Conservation (phyloP, 2,329 filamentous ascomycete species). For the Ilyonectria mors-panacis region DNA sequence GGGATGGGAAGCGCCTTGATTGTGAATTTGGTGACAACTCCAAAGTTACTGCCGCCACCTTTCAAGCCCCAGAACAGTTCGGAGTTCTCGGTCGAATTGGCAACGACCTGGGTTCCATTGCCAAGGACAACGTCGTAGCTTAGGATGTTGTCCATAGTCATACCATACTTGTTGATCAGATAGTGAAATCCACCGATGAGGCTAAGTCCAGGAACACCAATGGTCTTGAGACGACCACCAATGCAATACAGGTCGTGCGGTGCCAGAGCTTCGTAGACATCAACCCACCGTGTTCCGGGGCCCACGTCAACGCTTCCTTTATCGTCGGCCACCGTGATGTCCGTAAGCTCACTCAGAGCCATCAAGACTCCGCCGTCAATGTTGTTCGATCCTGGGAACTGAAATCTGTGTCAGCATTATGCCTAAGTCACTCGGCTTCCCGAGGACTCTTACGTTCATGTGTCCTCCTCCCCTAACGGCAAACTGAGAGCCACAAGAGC, state of each 20-base stretch:
- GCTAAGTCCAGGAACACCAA: constrained; percentile 37
- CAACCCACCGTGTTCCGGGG: constrained; percentile 37
- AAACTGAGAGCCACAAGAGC: constrained; percentile 26
- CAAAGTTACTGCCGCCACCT: constrained; percentile 55
- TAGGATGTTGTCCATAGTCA: constrained; percentile 47
- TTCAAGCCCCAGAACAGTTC: constrained; percentile 56
- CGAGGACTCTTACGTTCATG: constrained; percentile 34
- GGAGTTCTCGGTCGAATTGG: constrained; percentile 51
- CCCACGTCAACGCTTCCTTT: constrained; percentile 34
- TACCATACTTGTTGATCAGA: constrained; percentile 46
- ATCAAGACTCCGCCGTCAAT: constrained; percentile 36
- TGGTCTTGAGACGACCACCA: constrained; percentile 36
- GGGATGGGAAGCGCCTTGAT: constrained; percentile 43
- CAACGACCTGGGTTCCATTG: constrained; percentile 56
- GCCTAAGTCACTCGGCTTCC: neutral
- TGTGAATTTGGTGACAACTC: constrained; percentile 53
- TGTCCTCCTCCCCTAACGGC: constrained; percentile 41
- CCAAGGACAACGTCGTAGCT: constrained; percentile 61
- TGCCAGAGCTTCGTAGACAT: constrained; percentile 33
- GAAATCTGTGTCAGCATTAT: neutral
- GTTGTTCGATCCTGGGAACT: constrained; percentile 35
- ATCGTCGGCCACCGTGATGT: constrained; percentile 26
- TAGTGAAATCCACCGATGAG: constrained; percentile 41
- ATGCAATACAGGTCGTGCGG: constrained; percentile 27
- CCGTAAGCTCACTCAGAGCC: constrained; percentile 36